A percentile compares a stretch with the other conserved stretches of the same genome.
These are phyloP conservation scores for Agrocybe pediades DNA, from an alignment of 768 basidiomycete genomes.

Conservation along the genomic window DNA sequence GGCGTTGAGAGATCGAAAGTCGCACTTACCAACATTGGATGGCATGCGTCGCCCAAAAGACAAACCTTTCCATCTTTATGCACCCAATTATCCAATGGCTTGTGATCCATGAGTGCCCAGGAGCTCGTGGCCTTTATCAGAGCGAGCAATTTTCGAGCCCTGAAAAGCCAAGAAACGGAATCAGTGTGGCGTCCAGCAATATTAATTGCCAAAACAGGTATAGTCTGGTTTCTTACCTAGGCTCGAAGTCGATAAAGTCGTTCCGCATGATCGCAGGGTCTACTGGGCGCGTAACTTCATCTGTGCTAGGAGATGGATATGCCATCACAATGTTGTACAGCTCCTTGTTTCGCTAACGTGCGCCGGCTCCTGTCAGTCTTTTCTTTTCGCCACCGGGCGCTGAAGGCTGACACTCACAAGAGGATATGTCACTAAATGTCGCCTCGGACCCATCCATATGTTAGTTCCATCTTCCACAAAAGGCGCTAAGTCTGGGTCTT, in stretches of 20 bases:
- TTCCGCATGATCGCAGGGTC: constrained; percentile 48
- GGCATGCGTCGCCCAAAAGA: constrained; percentile 54
- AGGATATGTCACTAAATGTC: constrained; percentile 35
- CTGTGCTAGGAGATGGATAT: constrained; percentile 38
- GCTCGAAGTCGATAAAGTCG: constrained; percentile 51
- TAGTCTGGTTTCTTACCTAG: constrained; percentile 32
- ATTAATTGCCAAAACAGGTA: not conserved
- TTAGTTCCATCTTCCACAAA: constrained; percentile 58
- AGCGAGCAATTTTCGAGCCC: constrained; percentile 45
- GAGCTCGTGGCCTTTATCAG: constrained; percentile 45
- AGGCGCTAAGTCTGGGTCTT: constrained; percentile 51
- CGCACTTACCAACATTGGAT: constrained; percentile 37
- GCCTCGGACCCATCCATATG: constrained; percentile 57
- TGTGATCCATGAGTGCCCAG: constrained; percentile 51
- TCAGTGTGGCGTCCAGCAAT: not conserved
- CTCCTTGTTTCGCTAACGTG: constrained; percentile 33
- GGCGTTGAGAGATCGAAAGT: not conserved
- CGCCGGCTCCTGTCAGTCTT: not conserved
- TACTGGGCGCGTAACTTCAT: constrained; percentile 43
- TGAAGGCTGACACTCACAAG: constrained; percentile 23
- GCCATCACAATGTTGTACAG: constrained; percentile 48
- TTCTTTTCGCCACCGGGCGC: not conserved
- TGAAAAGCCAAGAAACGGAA: constrained; percentile 14
- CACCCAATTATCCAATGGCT: constrained; percentile 48
- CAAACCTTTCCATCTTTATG: constrained; percentile 42